These are phyloP conservation scores for Solanum boliviense DNA, from an alignment of 257 asterid species.

Conservation along the genomic window DNA sequence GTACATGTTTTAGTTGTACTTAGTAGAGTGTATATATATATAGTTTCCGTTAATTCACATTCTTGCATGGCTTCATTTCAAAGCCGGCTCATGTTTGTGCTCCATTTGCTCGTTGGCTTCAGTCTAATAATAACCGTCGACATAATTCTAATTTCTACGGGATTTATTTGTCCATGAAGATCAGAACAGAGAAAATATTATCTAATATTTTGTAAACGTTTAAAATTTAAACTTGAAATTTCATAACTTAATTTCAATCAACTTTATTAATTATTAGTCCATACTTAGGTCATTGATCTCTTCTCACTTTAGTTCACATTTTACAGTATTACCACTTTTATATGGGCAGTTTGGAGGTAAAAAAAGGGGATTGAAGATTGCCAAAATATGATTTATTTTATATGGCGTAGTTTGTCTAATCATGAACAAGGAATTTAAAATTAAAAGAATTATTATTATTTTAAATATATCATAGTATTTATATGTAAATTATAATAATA, in stretches of 20 bases:
- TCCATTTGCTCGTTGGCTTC: not conserved
- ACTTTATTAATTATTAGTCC: too few species aligned
- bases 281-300: not conserved
- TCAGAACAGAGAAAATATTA: too few species aligned
- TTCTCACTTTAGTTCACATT: not conserved
- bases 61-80: not conserved
- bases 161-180: not conserved
- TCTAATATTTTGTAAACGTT: not conserved
- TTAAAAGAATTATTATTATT: not conserved
- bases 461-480: not conserved
- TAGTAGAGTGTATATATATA: not conserved
- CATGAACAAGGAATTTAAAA: not conserved
- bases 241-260: too few species aligned
- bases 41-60: not conserved
- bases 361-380: not conserved
- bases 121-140: not conserved
- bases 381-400: not conserved
- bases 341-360: not conserved
- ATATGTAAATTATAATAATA: not conserved
- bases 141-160: not conserved
- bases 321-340: not conserved
- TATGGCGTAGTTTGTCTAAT: not conserved
- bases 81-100: not conserved
- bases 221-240: too few species aligned
- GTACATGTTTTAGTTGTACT: not conserved